phyloP scores from a whole-genome alignment of 306 rosid genomes.

The Casuarina cunninghamiana region DNA sequence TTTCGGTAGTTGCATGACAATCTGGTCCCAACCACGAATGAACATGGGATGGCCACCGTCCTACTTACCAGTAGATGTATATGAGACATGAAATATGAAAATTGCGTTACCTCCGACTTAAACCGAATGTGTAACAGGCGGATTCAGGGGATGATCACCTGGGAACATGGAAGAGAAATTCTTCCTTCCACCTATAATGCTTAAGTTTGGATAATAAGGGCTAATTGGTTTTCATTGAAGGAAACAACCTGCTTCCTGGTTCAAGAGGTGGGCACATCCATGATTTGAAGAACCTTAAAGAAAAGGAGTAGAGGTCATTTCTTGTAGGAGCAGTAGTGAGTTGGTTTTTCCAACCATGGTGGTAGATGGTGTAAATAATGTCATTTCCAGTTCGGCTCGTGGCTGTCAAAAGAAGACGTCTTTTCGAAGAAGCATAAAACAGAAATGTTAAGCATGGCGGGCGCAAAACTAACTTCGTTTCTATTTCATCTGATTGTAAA shows the following conservation, averaged over 20 bases:
- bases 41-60: constrained; percentile 16
- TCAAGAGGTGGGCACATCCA: background rate
- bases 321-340: background rate
- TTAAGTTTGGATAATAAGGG: too few relatives aligned
- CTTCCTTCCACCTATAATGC: too few relatives aligned
- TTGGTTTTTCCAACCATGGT: background rate
- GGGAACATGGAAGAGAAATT: too few relatives aligned
- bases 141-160: too few relatives aligned
- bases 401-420: background rate
- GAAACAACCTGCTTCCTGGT: background rate
- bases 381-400: background rate
- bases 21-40: background rate
- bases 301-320: background rate
- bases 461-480: too few relatives aligned
- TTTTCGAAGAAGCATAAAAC: too few relatives aligned
- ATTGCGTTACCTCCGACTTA: background rate
- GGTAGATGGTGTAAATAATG: background rate
- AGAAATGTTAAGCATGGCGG: too few relatives aligned
- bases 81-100: background rate
- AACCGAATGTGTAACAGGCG: too few relatives aligned
- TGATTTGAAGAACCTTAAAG: background rate
- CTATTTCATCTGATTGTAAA: too few relatives aligned
- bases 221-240: background rate
- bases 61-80: background rate
- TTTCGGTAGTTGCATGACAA: constrained; percentile 52